Percentiles rank a stretch among this genome's conserved stretches.
These are phyloP conservation scores for Apiospora sp. DNA, from an alignment of 2,329 filamentous ascomycete species.

Conservation along the genomic window DNA sequence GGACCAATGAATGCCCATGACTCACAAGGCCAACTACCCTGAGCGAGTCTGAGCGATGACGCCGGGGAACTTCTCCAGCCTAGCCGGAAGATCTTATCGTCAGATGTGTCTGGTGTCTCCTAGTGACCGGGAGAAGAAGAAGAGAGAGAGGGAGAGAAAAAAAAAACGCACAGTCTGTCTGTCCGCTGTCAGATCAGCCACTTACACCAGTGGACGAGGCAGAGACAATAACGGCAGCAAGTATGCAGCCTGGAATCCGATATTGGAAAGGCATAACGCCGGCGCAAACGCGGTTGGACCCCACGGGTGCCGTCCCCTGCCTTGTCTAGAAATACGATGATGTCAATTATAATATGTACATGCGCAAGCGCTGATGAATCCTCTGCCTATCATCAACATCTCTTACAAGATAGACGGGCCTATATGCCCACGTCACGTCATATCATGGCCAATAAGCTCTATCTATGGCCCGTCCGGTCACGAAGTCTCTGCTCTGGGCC, in stretches of 20 bases:
- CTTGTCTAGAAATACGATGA: not conserved
- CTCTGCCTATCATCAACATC: not conserved
- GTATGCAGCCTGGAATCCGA: not conserved
- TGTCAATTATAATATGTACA: not conserved
- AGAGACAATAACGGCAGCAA: not conserved
- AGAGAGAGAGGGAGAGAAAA: not conserved
- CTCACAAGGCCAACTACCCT: not conserved
- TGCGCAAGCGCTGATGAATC: constrained; percentile 19
- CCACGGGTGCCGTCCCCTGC: not conserved
- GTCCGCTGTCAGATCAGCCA: not conserved
- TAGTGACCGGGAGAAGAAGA: not conserved
- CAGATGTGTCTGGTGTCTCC: not conserved
- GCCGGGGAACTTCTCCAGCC: not conserved
- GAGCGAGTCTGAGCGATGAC: not conserved
- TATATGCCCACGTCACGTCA: not conserved
- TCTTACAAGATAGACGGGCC: not conserved
- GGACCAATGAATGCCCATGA: not conserved
- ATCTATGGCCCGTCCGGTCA: not conserved
- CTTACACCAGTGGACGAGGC: not conserved
- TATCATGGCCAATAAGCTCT: constrained; percentile 15
- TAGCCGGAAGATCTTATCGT: not conserved
- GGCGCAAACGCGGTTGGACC: constrained; percentile 8
- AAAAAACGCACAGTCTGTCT: constrained; percentile 6
- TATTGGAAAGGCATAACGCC: constrained; percentile 1
- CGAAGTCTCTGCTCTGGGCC: constrained; percentile 2